Conservation (phyloP, 2,329 filamentous ascomycete genomes). For the Aurifilum marmelostoma region DNA sequence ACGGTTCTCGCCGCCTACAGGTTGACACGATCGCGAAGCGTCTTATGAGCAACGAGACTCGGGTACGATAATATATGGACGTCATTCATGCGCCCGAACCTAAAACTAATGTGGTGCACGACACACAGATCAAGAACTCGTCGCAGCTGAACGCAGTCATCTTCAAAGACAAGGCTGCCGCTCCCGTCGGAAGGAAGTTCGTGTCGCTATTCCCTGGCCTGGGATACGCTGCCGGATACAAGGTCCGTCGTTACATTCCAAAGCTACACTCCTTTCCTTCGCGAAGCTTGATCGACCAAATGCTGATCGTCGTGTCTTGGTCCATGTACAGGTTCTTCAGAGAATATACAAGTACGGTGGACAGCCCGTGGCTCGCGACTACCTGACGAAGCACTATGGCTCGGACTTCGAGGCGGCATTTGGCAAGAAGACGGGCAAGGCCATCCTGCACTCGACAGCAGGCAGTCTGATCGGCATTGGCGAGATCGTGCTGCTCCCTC, state of each 20-base stretch:
- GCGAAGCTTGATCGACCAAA: background rate
- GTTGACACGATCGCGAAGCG: conserved; percentile 99
- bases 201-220: conserved; percentile 95
- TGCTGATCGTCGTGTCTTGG: background rate
- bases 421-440: conserved; percentile 96
- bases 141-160: conserved; percentile 84
- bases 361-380: conserved; percentile 93
- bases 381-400: conserved; percentile 77
- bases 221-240: conserved; percentile 97
- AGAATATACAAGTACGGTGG: conserved; percentile 98
- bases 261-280: background rate
- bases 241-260: conserved; percentile 54
- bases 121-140: conserved; percentile 54
- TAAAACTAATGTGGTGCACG: conserved; percentile 21
- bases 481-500: conserved; percentile 90
- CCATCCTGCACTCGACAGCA: conserved; percentile 95
- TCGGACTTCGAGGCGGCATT: conserved; percentile 85
- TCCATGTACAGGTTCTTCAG: conserved; percentile 69
- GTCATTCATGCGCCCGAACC: background rate
- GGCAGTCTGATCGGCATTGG: conserved; percentile 96
- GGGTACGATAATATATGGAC: conserved; percentile 48
- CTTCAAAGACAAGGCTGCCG: conserved; percentile 85
- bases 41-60: conserved; percentile 96
- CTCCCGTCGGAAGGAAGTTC: conserved; percentile 75
- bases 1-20: conserved; percentile 48